Evolutionary conservation across 306 rosid species (phyloP), one percentile per base, ranked within the genome.

Genomic region (Arachis stenosperma): DNA sequence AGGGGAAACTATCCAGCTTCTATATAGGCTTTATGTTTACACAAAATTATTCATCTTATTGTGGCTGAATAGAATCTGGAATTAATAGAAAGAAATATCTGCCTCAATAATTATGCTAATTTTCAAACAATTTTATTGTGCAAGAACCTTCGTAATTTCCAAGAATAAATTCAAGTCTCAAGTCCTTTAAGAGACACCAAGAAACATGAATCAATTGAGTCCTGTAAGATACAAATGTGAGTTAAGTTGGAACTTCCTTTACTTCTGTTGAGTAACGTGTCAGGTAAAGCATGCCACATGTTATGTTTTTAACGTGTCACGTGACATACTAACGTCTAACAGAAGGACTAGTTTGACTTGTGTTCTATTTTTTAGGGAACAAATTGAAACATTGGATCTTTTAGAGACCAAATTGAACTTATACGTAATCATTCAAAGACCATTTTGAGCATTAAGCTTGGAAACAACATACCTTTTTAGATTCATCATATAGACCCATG

Each of bases 401-500:
- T 33, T 33, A 33, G 37, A 33, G 37, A 33, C 3, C 37, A 33
- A 33, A 33, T 33, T 33, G 27, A 33, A 33, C 37, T 33, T 33
- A 33, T 33, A 4, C 37, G 4, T 33, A 33, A 33, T 33, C 37
- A 33, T 33, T 33, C 37, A 33, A 4, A 33, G 37, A 33, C 37
- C 37, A 33, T 2, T 33, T 33, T 33, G 37, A 33, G 37, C 37
- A 33, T 33, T 52, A 46, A 61, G 40, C 9, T 17, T 15, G 22
- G 36, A 67, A 71, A 74, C 46, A 48, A 52, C 73, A 57, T 73
- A 91, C 99, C 97, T 95, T 95, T 75, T 90, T 92, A 47, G 98
- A 90, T 88, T 95, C 99, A 50, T 93, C 97, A 81, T 95, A 95
- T 54, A 95, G 97, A 43, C 96, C 99, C 96, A 87, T 95, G 83